Percentiles rank a stretch among this genome's conserved stretches.
phyloP scores from a whole-genome alignment of 768 basidiomycete genomes.

The Coprinopsis marcescibilis region DNA sequence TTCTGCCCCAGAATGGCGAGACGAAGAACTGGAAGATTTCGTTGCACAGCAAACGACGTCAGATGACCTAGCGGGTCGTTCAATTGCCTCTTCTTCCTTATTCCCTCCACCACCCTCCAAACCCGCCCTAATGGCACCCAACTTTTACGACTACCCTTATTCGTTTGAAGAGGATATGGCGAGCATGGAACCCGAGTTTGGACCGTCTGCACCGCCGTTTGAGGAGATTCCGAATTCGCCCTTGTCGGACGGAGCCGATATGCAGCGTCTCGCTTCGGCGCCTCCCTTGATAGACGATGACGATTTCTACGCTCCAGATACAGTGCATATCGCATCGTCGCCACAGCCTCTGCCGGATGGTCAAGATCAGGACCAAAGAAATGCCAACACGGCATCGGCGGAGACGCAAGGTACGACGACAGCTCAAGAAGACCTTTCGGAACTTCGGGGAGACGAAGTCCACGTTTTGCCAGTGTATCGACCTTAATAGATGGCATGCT shows the following conservation, averaged over 20 bases:
- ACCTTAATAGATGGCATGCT: constrained; percentile 13
- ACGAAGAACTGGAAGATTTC: constrained; percentile 40
- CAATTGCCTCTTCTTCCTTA: constrained; percentile 20
- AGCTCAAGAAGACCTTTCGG: too few species aligned
- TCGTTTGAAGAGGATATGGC: constrained; percentile 34
- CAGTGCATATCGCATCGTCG: constrained; percentile 18
- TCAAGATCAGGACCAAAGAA: background rate
- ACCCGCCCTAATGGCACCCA: constrained; percentile 32
- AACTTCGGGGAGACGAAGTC: too few species aligned
- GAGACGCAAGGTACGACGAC: constrained; percentile 4
- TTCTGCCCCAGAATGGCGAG: constrained; percentile 51
- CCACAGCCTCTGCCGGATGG: constrained; percentile 8
- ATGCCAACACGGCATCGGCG: background rate
- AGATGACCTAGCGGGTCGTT: constrained; percentile 7
- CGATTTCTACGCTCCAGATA: constrained; percentile 16
- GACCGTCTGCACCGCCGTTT: constrained; percentile 42
- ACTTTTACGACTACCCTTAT: constrained; percentile 36
- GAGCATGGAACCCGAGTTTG: constrained; percentile 28
- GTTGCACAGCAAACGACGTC: constrained; percentile 12
- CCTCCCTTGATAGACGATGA: constrained; percentile 31
- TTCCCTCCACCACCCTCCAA: constrained; percentile 44
- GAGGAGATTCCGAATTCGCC: constrained; percentile 35
- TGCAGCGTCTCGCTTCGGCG: constrained; percentile 41
- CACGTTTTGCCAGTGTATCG: constrained; percentile 20
- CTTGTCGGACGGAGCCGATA: constrained; percentile 17